These are phyloP conservation scores for Microsporum canis DNA, from an alignment of 2,329 filamentous ascomycete genomes.

Conservation along the genomic window DNA sequence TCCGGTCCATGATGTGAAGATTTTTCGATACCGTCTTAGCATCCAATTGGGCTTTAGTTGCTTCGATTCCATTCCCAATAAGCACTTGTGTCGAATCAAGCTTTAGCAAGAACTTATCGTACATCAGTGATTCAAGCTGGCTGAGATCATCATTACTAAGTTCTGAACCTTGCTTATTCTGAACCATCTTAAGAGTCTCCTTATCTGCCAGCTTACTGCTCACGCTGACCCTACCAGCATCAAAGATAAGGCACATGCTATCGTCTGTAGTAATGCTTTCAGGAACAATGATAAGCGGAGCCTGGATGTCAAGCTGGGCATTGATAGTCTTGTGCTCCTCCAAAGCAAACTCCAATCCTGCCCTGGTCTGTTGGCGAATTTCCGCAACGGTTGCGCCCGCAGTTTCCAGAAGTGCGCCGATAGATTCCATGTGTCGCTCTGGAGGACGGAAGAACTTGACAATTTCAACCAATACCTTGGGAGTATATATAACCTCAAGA, in stretches of 20 bases:
- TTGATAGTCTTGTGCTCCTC: constrained; percentile 98
- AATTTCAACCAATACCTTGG: constrained; percentile 79
- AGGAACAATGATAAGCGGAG: constrained; percentile 89
- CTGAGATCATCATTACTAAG: constrained; percentile 85
- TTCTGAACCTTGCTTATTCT: constrained; percentile 75
- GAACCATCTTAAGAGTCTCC: constrained; percentile 76
- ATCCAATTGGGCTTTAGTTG: constrained; percentile 70
- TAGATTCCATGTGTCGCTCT: constrained; percentile 96
- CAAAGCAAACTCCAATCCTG: constrained; percentile 88
- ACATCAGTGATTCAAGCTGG: constrained; percentile 84
- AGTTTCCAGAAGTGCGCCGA: constrained; percentile 86
- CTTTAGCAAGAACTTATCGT: constrained; percentile 91
- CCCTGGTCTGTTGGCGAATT: constrained; percentile 85
- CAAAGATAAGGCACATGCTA: constrained; percentile 82
- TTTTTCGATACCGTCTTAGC: constrained; percentile 56
- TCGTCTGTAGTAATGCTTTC: constrained; percentile 75
- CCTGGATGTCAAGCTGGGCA: constrained; percentile 87
- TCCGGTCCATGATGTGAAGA: constrained; percentile 86
- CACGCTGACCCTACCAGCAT: constrained; percentile 91
- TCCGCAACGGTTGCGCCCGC: constrained; percentile 94
- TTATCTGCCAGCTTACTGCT: constrained; percentile 90
- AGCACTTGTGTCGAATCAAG: constrained; percentile 89
- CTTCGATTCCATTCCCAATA: constrained; percentile 85
- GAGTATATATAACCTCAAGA: constrained; percentile 96
- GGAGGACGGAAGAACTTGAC: constrained; percentile 94